Percentiles rank a stretch among this genome's conserved stretches.
Evolutionary conservation across 768 basidiomycete genomes (phyloP).

Genomic region (Hygrophoropsis aurantiaca): DNA sequence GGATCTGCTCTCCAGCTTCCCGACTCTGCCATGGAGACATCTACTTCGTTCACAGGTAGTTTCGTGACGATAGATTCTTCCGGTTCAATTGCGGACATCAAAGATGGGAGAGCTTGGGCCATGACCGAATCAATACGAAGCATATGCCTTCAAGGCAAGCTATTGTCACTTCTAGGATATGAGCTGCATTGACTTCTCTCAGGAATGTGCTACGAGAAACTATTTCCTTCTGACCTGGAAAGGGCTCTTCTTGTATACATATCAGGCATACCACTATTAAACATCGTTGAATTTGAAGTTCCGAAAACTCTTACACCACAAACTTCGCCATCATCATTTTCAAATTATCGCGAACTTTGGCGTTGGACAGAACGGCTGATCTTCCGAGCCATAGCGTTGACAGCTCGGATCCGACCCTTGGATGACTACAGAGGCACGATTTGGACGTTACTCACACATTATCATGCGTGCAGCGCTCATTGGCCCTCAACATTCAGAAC

Average conservation of each 20-base stretch:
- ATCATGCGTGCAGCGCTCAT: conserved; percentile 56
- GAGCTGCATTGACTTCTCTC: neutral
- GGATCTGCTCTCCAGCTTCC: conserved; percentile 37
- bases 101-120: conserved; percentile 72
- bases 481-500: conserved; percentile 85
- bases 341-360: conserved; percentile 78
- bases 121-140: conserved; percentile 74
- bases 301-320: conserved; percentile 28
- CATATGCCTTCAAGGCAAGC: conserved; percentile 73
- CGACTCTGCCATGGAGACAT: conserved; percentile 33
- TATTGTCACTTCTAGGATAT: neutral
- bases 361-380: conserved; percentile 81
- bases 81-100: conserved; percentile 50
- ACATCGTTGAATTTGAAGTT: conserved; percentile 47
- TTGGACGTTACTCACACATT: conserved; percentile 66
- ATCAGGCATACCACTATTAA: conserved; percentile 54
- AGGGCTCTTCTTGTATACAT: conserved; percentile 60
- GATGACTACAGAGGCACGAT: conserved; percentile 40
- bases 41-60: conserved; percentile 53
- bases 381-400: conserved; percentile 75
- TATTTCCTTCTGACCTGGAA: conserved; percentile 46
- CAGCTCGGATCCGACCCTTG: conserved; percentile 43
- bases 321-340: conserved; percentile 49
- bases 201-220: conserved; percentile 79
- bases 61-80: conserved; percentile 43